Evolutionary conservation across 768 basidiomycete species (phyloP).

Genomic region (Kwoniella dejecticola): DNA sequence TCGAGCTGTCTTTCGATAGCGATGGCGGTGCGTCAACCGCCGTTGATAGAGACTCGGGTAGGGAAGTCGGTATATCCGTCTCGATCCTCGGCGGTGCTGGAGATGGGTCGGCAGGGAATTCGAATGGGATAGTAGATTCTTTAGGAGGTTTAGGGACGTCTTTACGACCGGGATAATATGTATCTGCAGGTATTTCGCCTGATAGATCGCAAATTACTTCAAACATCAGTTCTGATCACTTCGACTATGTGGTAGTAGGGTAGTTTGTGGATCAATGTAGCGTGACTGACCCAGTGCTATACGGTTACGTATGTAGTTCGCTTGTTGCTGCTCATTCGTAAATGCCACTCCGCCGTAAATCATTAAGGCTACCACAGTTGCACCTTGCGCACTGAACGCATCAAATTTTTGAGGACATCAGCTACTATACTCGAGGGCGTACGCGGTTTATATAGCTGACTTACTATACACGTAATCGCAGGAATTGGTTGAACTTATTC

Average conservation of each 20-base stretch:
- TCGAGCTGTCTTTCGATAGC: constrained; percentile 18
- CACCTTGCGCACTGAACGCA: constrained; percentile 45
- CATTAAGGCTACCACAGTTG: constrained; percentile 53
- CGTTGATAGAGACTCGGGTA: constrained; percentile 19
- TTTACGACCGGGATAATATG: constrained; percentile 28
- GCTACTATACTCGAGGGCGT: too few species aligned
- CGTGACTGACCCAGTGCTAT: constrained; percentile 35
- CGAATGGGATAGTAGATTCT: constrained; percentile 2
- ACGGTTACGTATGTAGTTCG: constrained; percentile 33
- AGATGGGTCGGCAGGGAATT: background rate
- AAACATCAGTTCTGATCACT: too few species aligned
- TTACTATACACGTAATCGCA: constrained; percentile 51
- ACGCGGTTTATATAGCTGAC: too few species aligned
- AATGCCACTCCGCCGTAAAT: constrained; percentile 42
- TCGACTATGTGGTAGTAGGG: too few species aligned
- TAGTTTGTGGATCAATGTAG: too few species aligned
- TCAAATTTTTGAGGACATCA: too few species aligned
- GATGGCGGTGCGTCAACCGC: constrained; percentile 20
- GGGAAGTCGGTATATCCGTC: constrained; percentile 5
- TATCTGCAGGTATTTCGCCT: constrained; percentile 49
- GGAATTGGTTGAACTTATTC: constrained; percentile 48
- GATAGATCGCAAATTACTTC: too few species aligned
- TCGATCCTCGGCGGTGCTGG: constrained; percentile 8
- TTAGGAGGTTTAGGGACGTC: constrained; percentile 19
- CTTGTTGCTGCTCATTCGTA: constrained; percentile 36